phyloP scores from a whole-genome alignment of 1,284 basidiomycete genomes.

The Laetiporus sulphureus region DNA sequence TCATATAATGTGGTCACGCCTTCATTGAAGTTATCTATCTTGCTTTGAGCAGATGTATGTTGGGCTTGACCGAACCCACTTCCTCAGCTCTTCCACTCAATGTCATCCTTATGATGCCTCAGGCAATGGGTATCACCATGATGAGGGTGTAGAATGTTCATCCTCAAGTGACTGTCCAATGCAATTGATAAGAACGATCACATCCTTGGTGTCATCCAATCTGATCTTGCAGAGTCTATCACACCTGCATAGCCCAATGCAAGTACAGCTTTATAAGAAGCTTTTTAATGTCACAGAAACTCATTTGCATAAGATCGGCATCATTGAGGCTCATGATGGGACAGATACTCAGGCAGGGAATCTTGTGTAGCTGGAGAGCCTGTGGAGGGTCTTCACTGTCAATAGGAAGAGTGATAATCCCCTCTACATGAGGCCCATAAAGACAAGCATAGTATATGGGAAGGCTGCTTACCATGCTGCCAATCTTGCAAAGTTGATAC shows the following conservation, averaged over 20 bases:
- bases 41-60: constrained; percentile 48
- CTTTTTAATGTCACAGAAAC: constrained; percentile 43
- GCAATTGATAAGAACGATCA: constrained; percentile 58
- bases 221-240: constrained; percentile 55
- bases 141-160: constrained; percentile 71
- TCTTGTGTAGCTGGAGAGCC: constrained; percentile 53
- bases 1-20: not conserved
- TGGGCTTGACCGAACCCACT: constrained; percentile 63
- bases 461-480: constrained; percentile 71
- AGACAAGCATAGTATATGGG: constrained; percentile 67
- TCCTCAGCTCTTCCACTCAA: constrained; percentile 59
- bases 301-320: constrained; percentile 39
- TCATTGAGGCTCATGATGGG: constrained; percentile 69
- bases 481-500: constrained; percentile 62
- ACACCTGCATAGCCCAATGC: constrained; percentile 64
- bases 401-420: constrained; percentile 38
- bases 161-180: constrained; percentile 62
- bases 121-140: constrained; percentile 66
- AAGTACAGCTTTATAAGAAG: constrained; percentile 43
- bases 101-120: constrained; percentile 66
- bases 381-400: constrained; percentile 47
- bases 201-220: constrained; percentile 66
- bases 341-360: constrained; percentile 66
- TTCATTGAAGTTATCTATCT: no score
- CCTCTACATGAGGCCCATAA: constrained; percentile 60